phyloP scores from a whole-genome alignment of 208 protist genomes.

The Acanthamoeba comandoni region DNA sequence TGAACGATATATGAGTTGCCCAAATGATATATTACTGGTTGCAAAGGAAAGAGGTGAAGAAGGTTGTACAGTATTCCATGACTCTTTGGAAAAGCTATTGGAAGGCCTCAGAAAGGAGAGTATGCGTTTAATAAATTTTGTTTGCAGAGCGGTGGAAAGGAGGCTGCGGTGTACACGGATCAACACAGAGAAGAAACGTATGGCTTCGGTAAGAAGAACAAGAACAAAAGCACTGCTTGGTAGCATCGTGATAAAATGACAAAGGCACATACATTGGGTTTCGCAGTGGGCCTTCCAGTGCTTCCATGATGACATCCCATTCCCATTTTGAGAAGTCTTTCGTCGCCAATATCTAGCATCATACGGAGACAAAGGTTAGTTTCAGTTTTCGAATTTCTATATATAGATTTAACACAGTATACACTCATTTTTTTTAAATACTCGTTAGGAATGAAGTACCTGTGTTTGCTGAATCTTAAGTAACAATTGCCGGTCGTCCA shows the following conservation, averaged over 20 bases:
- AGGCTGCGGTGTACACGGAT: no score
- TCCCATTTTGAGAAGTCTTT: constrained; percentile 64
- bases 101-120: constrained; percentile 59
- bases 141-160: constrained; percentile 38
- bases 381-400: no score
- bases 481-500: constrained; percentile 62
- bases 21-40: background rate
- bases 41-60: background rate
- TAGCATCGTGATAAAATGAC: no score
- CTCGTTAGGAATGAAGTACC: no score
- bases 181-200: no score
- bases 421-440: no score
- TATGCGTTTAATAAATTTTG: constrained; percentile 75
- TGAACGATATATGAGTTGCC: background rate
- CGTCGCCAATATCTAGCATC: no score
- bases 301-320: constrained; percentile 53
- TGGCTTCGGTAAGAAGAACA: no score
- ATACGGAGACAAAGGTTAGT: no score
- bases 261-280: constrained; percentile 16
- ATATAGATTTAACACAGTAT: no score
- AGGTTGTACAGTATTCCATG: constrained; percentile 35
- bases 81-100: constrained; percentile 34
- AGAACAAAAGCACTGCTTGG: no score
- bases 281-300: constrained; percentile 58
- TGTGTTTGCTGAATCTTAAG: constrained; percentile 49